These are phyloP conservation scores for Casaregolazyma suthepensis DNA, from an alignment of 1,139 yeast genomes.

Conservation along the genomic window DNA sequence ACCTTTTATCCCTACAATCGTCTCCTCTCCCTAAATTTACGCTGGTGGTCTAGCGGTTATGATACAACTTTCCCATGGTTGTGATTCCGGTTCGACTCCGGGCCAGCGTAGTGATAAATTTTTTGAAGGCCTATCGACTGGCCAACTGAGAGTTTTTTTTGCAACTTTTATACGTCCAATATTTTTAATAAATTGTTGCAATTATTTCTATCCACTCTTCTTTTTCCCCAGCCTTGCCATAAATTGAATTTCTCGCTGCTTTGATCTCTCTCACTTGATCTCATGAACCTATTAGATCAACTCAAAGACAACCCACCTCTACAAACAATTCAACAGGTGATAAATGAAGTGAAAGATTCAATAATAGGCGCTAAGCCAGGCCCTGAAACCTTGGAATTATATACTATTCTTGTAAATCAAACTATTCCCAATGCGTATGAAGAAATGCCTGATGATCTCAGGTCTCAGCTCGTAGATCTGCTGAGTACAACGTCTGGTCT, in stretches of 20 bases:
- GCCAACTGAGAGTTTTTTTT: neutral
- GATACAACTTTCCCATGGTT: neutral
- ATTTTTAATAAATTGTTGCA: neutral
- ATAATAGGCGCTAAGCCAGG: neutral
- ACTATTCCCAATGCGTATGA: conserved; percentile 16
- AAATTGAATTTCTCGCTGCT: neutral
- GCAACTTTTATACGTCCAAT: neutral
- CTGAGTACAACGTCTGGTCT: conserved; percentile 2
- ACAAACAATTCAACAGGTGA: conserved; percentile 5
- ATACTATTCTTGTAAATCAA: conserved; percentile 15
- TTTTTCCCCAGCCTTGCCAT: neutral
- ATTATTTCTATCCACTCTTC: neutral
- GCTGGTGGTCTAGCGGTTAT: conserved; percentile 1
- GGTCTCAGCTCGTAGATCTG: conserved; percentile 8
- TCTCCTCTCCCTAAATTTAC: neutral
- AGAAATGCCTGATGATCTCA: conserved; percentile 1
- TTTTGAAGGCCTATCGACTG: neutral
- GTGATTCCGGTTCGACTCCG: conserved; percentile 1
- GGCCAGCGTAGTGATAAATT: neutral
- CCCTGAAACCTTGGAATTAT: conserved; percentile 13
- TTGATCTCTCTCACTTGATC: neutral
- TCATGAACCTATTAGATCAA: neutral
- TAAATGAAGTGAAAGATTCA: neutral
- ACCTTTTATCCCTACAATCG: neutral
- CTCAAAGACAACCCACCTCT: conserved; percentile 10